Evolutionary conservation across 2,329 filamentous ascomycete species (phyloP), one percentile per base, ranked within the genome.

Genomic region (Fusarium sp.): DNA sequence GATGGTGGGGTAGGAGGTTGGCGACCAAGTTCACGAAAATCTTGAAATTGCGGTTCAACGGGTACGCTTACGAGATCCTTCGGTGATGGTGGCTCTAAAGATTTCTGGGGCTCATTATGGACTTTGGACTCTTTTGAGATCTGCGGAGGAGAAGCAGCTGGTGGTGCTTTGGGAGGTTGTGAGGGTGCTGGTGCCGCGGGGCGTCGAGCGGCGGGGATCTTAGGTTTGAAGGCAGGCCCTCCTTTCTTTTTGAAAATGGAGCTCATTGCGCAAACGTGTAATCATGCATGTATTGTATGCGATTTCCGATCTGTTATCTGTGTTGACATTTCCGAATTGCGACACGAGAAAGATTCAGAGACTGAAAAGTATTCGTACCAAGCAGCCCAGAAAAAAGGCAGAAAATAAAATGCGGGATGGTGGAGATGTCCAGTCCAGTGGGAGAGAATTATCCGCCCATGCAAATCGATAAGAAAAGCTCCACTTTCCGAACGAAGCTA

Each of bases 191-290:
- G 79, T 61, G 83, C 82, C 71, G 84, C 84, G 68, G 80, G 78
- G 62, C 86, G 83, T 77, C 90, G 88, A 72, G 86, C 84, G 38
- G 82, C 80, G 36, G 88, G 89, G 72, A 88, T 88, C 83, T 92
- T 94, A 47, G 92, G 92, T 79, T 92, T 92, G 83, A 94, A 93
- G 83, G 85, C 85, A 64, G 86, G 83, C 74, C 86, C 85, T 77
- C 84, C 86, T 75, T 86, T 84, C 82, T 93, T 92, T 83, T 93
- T 93, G 81, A 91, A 86, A 83, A 92, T 91, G 67, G 86, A 88
- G 82, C 87, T 90, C 85, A 92, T 91, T 75, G 82, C 85, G 83
- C 64, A 46, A 27, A 62, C 62, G 42, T 33, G 20, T 22, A 31
- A 38, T 49, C 38, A 52, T 62, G 61, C 70, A 76, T 73, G 36